A percentile compares a stretch with the other conserved stretches of the same genome.
phyloP scores from a whole-genome alignment of 75 land plant species.

The Ceratopteris richardii region DNA sequence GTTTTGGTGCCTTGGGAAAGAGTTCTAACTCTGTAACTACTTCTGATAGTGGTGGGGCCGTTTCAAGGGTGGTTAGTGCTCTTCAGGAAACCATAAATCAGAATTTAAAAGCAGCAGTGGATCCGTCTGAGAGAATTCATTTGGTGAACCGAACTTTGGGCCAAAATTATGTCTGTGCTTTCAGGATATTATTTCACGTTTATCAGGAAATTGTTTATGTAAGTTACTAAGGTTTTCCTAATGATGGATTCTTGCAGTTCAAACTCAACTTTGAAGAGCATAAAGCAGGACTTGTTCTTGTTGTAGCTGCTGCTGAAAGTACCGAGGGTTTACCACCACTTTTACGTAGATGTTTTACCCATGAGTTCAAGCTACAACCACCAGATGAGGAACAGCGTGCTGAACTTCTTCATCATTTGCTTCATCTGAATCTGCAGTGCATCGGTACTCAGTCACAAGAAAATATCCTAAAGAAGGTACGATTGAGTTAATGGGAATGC shows the following conservation, averaged over 20 bases:
- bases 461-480: neutral
- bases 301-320: conserved; percentile 70
- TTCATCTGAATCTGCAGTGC: conserved; percentile 16
- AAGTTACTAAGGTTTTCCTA: too few relatives aligned
- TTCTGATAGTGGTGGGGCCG: conserved; percentile 44
- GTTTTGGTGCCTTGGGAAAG: conserved; percentile 63
- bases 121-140: conserved; percentile 8
- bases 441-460: neutral
- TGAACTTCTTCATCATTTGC: conserved; percentile 47
- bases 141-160: neutral
- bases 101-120: conserved; percentile 12
- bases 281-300: conserved; percentile 37
- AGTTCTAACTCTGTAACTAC: conserved; percentile 33
- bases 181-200: too few relatives aligned
- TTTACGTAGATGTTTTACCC: conserved; percentile 83
- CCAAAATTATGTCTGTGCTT: neutral
- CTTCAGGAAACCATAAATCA: conserved; percentile 52
- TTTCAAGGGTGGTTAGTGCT: conserved; percentile 52
- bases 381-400: conserved; percentile 65
- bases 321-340: conserved; percentile 55
- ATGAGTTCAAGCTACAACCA: conserved; percentile 60
- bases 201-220: too few relatives aligned
- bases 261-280: neutral
- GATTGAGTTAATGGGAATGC: too few relatives aligned
- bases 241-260: neutral